Conservation (phyloP, 495 filamentous ascomycete genomes). For the Penicillium canariense region DNA sequence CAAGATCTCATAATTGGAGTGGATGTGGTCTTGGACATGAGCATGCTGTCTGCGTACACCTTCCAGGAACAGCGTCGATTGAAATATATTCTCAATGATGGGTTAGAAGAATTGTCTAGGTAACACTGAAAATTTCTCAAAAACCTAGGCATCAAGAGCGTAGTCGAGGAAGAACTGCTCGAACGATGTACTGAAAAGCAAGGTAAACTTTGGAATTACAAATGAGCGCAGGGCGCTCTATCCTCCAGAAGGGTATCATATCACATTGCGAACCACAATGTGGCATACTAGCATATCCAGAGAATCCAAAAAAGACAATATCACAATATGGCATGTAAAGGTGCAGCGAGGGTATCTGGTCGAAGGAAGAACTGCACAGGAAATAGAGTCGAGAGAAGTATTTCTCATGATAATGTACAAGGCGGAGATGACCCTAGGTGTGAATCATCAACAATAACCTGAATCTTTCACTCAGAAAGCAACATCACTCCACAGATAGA, state of each 20-base stretch:
- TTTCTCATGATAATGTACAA: background rate
- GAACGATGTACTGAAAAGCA: too few relatives aligned
- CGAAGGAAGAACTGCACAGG: constrained; percentile 6
- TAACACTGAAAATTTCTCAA: too few relatives aligned
- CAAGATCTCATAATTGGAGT: too few relatives aligned
- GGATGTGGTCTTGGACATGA: too few relatives aligned
- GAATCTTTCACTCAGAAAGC: background rate
- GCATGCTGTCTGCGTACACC: too few relatives aligned
- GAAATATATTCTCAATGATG: too few relatives aligned
- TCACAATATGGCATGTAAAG: background rate
- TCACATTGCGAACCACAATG: background rate
- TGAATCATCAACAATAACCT: background rate
- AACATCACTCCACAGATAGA: constrained; percentile 15
- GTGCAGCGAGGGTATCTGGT: constrained; percentile 6
- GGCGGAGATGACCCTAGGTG: background rate
- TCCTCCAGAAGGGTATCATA: background rate
- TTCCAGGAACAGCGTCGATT: too few relatives aligned
- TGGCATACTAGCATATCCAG: constrained; percentile 4
- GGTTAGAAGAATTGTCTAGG: too few relatives aligned
- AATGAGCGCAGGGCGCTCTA: background rate
- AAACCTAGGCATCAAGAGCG: too few relatives aligned
- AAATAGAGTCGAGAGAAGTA: background rate
- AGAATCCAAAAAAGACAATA: constrained; percentile 13
- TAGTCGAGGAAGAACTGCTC: too few relatives aligned
- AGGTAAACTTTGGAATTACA: too few relatives aligned